A percentile compares a stretch with the other conserved stretches of the same genome.
phyloP scores from a whole-genome alignment of 2,329 filamentous ascomycete genomes.

The Amphichorda felina region DNA sequence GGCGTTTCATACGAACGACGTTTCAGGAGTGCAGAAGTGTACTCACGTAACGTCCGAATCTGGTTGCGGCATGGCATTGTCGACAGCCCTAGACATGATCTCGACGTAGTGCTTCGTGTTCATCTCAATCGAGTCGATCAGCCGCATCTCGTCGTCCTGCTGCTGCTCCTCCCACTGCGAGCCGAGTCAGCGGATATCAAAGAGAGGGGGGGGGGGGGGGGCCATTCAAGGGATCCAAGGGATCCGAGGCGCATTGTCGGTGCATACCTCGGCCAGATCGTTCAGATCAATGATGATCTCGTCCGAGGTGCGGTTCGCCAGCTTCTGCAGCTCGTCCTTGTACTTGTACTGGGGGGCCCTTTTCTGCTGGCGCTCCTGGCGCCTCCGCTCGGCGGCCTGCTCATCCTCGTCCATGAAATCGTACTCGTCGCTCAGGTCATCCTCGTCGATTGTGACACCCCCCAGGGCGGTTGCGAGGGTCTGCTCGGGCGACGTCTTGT shows the following conservation, averaged over 20 bases:
- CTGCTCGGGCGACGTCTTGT: conserved; percentile 66
- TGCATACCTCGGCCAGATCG: conserved; percentile 61
- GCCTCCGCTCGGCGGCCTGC: conserved; percentile 35
- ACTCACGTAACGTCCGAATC: conserved; percentile 64
- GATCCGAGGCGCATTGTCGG: too few species aligned
- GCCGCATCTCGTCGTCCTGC: conserved; percentile 53
- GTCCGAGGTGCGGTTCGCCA: conserved; percentile 67
- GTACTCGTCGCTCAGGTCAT: conserved; percentile 80
- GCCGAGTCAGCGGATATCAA: not conserved
- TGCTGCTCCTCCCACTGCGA: conserved; percentile 62
- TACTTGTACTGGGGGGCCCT: conserved; percentile 69
- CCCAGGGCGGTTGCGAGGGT: conserved; percentile 73
- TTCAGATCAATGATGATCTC: conserved; percentile 83
- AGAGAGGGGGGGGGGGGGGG: not conserved
- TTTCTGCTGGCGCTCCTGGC: conserved; percentile 34
- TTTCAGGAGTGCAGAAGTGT: not conserved
- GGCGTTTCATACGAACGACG: not conserved
- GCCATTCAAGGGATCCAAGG: too few species aligned
- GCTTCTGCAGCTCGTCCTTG: conserved; percentile 71
- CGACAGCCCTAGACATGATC: conserved; percentile 76
- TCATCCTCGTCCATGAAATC: conserved; percentile 72
- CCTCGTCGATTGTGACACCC: conserved; percentile 75
- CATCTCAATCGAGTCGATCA: conserved; percentile 74
- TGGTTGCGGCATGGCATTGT: conserved; percentile 72
- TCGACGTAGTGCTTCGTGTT: conserved; percentile 97